A percentile compares a stretch with the other conserved stretches of the same genome.
Evolutionary conservation across 83 land plant genomes (phyloP).

Genomic region (Larix sibirica): DNA sequence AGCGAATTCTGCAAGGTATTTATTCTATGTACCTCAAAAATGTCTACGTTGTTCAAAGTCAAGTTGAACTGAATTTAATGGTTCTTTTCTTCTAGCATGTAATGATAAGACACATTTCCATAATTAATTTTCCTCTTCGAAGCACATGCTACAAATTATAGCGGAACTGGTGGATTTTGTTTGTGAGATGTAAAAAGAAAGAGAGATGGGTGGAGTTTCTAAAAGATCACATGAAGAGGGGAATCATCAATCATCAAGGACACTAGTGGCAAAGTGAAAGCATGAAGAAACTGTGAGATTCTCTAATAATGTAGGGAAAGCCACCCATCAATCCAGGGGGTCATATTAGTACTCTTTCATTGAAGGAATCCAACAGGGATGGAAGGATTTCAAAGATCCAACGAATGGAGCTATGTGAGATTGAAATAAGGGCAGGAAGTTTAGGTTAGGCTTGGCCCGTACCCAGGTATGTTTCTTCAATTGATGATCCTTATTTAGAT

Average conservation of each 20-base stretch:
- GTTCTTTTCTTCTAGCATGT: too few relatives aligned
- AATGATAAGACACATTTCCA: too few relatives aligned
- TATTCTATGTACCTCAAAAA: too few relatives aligned
- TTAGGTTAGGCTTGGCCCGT: background rate
- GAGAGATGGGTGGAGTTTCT: constrained; percentile 31
- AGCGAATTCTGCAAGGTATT: too few relatives aligned
- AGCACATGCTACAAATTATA: too few relatives aligned
- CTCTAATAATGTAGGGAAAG: constrained; percentile 16
- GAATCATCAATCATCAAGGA: constrained; percentile 8
- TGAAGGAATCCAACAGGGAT: constrained; percentile 21
- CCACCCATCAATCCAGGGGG: constrained; percentile 6
- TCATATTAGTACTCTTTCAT: constrained; percentile 19
- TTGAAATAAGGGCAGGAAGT: constrained; percentile 24
- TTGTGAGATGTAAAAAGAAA: background rate
- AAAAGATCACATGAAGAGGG: constrained; percentile 35
- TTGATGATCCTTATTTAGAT: too few relatives aligned
- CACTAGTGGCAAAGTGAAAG: constrained; percentile 19
- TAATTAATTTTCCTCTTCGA: too few relatives aligned
- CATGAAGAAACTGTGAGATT: constrained; percentile 20
- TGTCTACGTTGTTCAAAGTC: too few relatives aligned
- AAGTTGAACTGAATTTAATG: too few relatives aligned
- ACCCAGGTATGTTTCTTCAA: too few relatives aligned
- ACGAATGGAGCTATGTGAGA: constrained; percentile 35
- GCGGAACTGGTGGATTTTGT: too few relatives aligned
- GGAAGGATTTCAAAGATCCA: constrained; percentile 34